Base-by-base conservation (phyloP, 805 yeast species). In the Starmerella apicola region DNA sequence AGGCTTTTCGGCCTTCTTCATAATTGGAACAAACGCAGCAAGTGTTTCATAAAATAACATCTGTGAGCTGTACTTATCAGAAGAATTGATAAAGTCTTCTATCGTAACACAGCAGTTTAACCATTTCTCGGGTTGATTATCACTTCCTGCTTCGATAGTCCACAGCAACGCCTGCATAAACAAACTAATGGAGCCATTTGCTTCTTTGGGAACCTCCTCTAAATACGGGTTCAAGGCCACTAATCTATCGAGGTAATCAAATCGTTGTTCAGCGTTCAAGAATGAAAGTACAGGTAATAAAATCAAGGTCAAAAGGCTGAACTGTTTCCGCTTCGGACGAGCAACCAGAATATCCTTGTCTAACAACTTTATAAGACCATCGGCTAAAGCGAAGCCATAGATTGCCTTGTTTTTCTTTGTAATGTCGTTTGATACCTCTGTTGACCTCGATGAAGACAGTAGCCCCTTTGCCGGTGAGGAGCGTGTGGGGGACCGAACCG, bases 231-330 rank as follows among this genome's bases (percentile, higher is more conserved):
- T 20, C 5, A 26, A 37, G 7, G 36, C 23, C 4, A 41, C 22
- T 3, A 42, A 17, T 19, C 31, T 13, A 20, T 42, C 36, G 10
- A 42, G 2, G 26, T 37, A 37, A 3, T 37, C 42, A 13, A 24
- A 2, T 7, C 31, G 27, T 17, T 15, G 29, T 12, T 10, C 34
- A 8, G 18, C 27, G 19, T 24, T 12, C 6, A 37, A 17, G 16
- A 37, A 42, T 4, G 20, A 20, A 3, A 34, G 33, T 9, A 42
- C 36, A 3, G 45, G 45, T 10, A 42, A 24, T 18, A 42, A 29
- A 17, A 42, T 29, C 25, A 42, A 34, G 2, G 45, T 42, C 13
- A 42, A 26, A 6, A 37, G n/a, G 19, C 32, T 29, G 32, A 27
- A 35, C 3, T 38, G 23, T 18, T 24, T 22, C 26, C 20, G 31